Evolutionary conservation across 306 rosid genomes (phyloP).

Genomic region (Lathyrus tuberosus): DNA sequence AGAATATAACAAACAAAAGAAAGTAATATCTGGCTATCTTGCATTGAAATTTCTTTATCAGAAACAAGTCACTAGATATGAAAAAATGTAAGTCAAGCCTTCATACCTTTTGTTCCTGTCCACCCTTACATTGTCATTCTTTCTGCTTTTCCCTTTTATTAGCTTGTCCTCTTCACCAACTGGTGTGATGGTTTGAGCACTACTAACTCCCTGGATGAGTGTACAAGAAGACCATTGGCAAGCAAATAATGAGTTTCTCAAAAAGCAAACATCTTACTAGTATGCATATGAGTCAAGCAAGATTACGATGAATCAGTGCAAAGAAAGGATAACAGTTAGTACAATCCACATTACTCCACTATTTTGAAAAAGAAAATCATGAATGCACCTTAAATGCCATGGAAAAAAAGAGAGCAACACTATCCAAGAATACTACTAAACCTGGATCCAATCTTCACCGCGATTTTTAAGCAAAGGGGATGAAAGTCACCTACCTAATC

Average conservation of each 20-base stretch:
- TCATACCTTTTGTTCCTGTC: conserved; percentile 65
- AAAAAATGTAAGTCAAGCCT: conserved; percentile 31
- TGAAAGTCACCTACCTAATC: background rate
- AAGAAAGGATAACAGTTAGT: conserved; percentile 16
- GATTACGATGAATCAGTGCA: conserved; percentile 32
- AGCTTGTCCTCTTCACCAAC: conserved; percentile 47
- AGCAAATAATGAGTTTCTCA: conserved; percentile 33
- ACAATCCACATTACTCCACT: conserved; percentile 16
- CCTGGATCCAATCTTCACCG: conserved; percentile 29
- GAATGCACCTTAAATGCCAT: conserved; percentile 9
- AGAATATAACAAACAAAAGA: background rate
- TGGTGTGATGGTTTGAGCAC: conserved; percentile 45
- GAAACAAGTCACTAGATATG: conserved; percentile 33
- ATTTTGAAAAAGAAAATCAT: conserved; percentile 17
- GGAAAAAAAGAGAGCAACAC: conserved; percentile 31
- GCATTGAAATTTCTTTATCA: conserved; percentile 12
- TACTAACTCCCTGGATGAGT: conserved; percentile 65
- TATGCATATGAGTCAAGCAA: conserved; percentile 27
- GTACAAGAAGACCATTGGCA: conserved; percentile 33
- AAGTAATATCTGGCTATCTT: background rate
- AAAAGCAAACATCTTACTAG: conserved; percentile 14
- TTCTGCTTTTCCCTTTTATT: conserved; percentile 55
- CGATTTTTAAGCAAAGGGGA: background rate
- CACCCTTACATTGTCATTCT: conserved; percentile 44
- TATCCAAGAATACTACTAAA: conserved; percentile 21